These are phyloP conservation scores for Populus trichocarpa DNA, from an alignment of 441 rosid species.

Conservation along the genomic window DNA sequence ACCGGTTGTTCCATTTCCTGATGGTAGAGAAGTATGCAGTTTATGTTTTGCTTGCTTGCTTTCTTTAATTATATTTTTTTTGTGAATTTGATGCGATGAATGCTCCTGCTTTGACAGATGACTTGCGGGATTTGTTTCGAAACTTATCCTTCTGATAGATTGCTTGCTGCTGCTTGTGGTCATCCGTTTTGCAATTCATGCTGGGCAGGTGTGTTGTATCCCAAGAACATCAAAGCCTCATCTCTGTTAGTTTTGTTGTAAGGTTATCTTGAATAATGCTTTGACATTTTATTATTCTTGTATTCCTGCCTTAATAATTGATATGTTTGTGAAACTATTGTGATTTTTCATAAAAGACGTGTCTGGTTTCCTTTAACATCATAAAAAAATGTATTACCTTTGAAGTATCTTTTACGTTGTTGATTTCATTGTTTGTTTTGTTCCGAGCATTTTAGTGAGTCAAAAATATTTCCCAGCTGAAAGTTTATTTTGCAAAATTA, in stretches of 20 bases:
- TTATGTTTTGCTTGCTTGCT: background rate
- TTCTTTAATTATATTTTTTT: constrained; percentile 7
- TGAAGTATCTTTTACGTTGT: background rate
- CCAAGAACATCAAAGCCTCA: background rate
- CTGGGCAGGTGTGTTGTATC: constrained; percentile 67
- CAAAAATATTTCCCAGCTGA: background rate
- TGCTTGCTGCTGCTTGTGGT: constrained; percentile 75
- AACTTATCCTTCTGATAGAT: constrained; percentile 42
- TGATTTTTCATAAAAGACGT: background rate
- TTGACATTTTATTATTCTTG: background rate
- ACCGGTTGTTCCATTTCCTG: constrained; percentile 45
- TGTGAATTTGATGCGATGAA: constrained; percentile 12
- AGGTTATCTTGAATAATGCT: background rate
- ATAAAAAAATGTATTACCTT: background rate
- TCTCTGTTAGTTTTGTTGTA: background rate
- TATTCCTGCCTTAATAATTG: background rate
- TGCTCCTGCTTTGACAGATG: constrained; percentile 35
- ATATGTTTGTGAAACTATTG: background rate
- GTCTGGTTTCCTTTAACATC: background rate
- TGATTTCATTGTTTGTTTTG: background rate
- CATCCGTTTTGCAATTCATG: constrained; percentile 82
- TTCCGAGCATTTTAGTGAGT: background rate
- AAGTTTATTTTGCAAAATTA: background rate
- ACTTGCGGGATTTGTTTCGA: constrained; percentile 96
- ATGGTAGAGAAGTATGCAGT: constrained; percentile 50